Conservation (phyloP, 495 filamentous ascomycete genomes). For the Aspergillus asperescens region DNA sequence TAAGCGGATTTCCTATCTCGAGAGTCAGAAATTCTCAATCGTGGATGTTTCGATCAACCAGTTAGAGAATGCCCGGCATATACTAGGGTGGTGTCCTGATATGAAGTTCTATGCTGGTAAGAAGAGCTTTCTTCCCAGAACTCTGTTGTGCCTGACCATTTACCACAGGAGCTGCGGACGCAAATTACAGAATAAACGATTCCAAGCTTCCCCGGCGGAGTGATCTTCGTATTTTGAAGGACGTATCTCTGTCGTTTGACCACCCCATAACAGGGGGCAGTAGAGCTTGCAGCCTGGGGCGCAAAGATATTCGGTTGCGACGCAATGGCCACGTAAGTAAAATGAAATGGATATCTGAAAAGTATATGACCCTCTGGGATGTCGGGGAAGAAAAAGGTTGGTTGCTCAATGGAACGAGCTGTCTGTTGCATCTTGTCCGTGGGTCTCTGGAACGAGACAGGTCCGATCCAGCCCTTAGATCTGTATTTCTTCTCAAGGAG, state of each 20-base stretch:
- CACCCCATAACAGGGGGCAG: neutral
- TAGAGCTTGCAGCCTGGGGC: neutral
- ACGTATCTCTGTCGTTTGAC: too few relatives aligned
- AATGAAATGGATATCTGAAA: slow-evolving; percentile 20
- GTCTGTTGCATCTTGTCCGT: slow-evolving; percentile 29
- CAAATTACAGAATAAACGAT: too few relatives aligned
- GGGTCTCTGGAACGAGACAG: slow-evolving; percentile 23
- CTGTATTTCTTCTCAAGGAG: slow-evolving; percentile 10
- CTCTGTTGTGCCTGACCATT: too few relatives aligned
- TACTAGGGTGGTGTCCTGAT: slow-evolving; percentile 16
- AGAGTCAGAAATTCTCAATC: neutral
- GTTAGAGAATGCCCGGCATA: slow-evolving; percentile 3
- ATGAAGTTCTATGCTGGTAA: slow-evolving; percentile 11
- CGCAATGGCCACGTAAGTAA: neutral
- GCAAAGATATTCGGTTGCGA: slow-evolving; percentile 6
- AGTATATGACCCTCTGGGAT: slow-evolving; percentile 30
- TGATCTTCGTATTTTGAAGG: too few relatives aligned
- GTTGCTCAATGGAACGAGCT: slow-evolving; percentile 29
- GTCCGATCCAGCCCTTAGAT: slow-evolving; percentile 15
- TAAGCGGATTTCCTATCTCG: slow-evolving; percentile 15
- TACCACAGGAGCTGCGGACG: too few relatives aligned
- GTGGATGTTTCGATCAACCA: neutral
- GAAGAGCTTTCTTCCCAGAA: too few relatives aligned
- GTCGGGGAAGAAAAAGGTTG: slow-evolving; percentile 28
- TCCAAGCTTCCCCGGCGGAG: too few relatives aligned